Evolutionary conservation across 2,329 filamentous ascomycete genomes (phyloP), one percentile per base, ranked within the genome.

Genomic region (Aspergillus fijiensis): DNA sequence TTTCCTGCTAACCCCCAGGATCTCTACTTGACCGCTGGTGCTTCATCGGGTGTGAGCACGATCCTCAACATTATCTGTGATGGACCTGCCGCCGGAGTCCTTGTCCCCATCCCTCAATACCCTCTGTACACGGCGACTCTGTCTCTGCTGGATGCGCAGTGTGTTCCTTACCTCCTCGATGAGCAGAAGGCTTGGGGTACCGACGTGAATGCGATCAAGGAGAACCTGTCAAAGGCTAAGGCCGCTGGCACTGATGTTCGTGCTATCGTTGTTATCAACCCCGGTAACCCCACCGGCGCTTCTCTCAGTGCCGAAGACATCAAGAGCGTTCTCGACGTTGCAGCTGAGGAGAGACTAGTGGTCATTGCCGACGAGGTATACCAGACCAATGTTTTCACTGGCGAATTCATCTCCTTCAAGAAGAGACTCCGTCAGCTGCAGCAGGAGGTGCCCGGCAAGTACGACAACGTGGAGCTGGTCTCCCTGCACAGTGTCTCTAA

Each of bases 351-450:
- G 82, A 87, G 89, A 69, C 84, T 99, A 27, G 92, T 98, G 58
- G 83, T 98, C 66, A 86, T 99, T 71, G 95, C 95, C 55, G 95
- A 99, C 73, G 95, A 99, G 79, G 95, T 99, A 42, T 99, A 99
- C 85, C 95, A 99, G 81, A 98, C 95, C 73, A 99, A 99, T 78
- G 90, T 99, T 69, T 99, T 99, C 80, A 82, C 90, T 63, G 95
- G 95, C 76, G 84, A 94, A 75, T 99, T 99, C 82, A 87, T 91
- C 80, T 96, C 91, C 72, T 98, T 99, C 88, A 98, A 98, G 82
- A 87, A 90, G 70, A 87, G 89, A 47, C 85, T 99, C 54, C 87
- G 93, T 64, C 74, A 89, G 68, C 81, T 98, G 70, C 94, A 98
- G 77, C 82, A 89, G 76, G 80, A 89, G 73, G 78, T 83, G 49